phyloP scores from a whole-genome alignment of 1,284 basidiomycete species.

The Garcileccinum viscosum region DNA sequence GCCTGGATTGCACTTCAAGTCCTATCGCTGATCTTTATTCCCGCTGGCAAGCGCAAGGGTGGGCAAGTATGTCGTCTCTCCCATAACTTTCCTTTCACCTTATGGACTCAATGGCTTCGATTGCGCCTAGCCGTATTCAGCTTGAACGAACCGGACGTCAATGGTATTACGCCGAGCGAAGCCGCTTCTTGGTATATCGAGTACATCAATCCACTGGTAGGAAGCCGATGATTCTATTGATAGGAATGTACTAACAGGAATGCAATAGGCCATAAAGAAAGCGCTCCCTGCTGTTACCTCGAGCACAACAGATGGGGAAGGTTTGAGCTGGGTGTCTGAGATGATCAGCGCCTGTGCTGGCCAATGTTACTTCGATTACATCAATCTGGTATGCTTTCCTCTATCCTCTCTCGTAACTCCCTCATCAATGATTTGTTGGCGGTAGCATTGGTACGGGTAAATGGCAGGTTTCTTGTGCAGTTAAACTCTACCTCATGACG shows the following conservation, averaged over 20 bases:
- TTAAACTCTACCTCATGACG: background rate
- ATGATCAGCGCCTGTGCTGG: constrained; percentile 42
- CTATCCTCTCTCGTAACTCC: background rate
- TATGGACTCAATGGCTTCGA: background rate
- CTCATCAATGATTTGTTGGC: background rate
- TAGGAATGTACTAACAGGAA: constrained; percentile 1
- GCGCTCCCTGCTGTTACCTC: constrained; percentile 44
- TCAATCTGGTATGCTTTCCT: constrained; percentile 35
- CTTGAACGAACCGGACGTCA: constrained; percentile 44
- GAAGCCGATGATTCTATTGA: background rate
- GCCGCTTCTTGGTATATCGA: constrained; percentile 46
- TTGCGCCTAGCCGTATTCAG: constrained; percentile 42
- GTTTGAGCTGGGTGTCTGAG: constrained; percentile 42
- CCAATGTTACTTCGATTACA: constrained; percentile 39
- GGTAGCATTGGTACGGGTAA: constrained; percentile 44
- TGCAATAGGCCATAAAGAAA: constrained; percentile 37
- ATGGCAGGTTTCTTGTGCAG: background rate
- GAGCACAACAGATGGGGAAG: constrained; percentile 34
- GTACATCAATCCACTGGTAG: constrained; percentile 43
- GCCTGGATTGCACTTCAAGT: constrained; percentile 43
- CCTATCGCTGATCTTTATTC: constrained; percentile 39
- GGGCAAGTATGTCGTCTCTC: constrained; percentile 34
- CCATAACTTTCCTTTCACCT: background rate
- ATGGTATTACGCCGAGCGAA: constrained; percentile 30
- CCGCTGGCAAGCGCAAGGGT: constrained; percentile 39